Percentiles rank a stretch among this genome's conserved stretches.
These are phyloP conservation scores for Epichloe baconii DNA, from an alignment of 2,329 filamentous ascomycete species.

Conservation along the genomic window DNA sequence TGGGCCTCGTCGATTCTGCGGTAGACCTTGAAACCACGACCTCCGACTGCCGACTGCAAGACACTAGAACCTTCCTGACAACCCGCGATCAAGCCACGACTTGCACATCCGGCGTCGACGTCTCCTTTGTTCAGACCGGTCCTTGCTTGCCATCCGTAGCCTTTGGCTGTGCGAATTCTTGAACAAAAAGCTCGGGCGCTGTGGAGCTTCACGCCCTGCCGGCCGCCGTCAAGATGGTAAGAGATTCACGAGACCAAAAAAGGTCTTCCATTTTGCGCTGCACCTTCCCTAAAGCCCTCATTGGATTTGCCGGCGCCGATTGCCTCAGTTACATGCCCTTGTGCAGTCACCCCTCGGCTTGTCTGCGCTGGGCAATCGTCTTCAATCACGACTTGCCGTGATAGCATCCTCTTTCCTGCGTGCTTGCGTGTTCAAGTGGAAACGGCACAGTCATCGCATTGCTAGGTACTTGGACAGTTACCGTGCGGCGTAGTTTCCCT, in stretches of 20 bases:
- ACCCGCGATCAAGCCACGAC: not conserved
- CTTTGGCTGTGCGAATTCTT: conserved; percentile 3
- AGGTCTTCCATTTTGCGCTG: not conserved
- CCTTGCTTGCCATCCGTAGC: conserved; percentile 1
- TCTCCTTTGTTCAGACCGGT: not conserved
- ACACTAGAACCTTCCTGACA: not conserved
- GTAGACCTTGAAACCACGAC: not conserved
- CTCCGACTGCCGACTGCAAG: not conserved
- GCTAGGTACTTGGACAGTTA: not conserved
- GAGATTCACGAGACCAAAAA: not conserved
- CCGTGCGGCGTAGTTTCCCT: not conserved
- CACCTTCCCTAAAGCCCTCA: not conserved
- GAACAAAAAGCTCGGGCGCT: not conserved
- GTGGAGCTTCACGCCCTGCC: conserved; percentile 4
- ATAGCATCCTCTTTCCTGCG: not conserved
- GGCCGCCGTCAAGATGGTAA: conserved; percentile 7
- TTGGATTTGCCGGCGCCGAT: not conserved
- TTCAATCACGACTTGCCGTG: not conserved
- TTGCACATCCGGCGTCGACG: not conserved
- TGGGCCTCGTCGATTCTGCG: conserved; percentile 1
- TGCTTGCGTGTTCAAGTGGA: not conserved
- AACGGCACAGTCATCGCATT: not conserved
- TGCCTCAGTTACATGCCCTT: not conserved
- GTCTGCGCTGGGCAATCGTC: not conserved
- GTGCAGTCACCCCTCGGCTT: not conserved